phyloP scores from a whole-genome alignment of 2,329 filamentous ascomycete genomes.

The Neophaeococcomyces aloes region DNA sequence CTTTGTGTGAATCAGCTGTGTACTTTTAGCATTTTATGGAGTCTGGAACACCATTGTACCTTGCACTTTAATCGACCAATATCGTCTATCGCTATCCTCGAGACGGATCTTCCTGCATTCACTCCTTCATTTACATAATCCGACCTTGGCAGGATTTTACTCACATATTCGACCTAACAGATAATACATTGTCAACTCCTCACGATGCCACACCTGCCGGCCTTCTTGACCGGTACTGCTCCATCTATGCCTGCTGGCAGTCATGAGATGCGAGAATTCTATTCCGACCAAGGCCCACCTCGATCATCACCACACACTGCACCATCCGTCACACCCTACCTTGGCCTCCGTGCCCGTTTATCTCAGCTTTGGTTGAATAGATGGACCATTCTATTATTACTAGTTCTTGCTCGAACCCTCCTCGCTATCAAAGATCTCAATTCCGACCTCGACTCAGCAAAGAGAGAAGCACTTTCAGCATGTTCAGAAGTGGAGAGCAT shows the following conservation, averaged over 20 bases:
- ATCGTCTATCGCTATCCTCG: neutral
- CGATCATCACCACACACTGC: conserved; percentile 52
- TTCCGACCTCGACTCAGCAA: conserved; percentile 63
- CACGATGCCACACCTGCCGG: conserved; percentile 23
- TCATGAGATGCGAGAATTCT: conserved; percentile 53
- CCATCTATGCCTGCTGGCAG: conserved; percentile 48
- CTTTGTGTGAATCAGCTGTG: neutral
- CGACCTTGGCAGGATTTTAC: neutral
- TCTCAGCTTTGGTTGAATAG: conserved; percentile 97
- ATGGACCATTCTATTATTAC: conserved; percentile 82
- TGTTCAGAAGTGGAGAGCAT: conserved; percentile 88
- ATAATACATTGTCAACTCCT: conserved; percentile 19
- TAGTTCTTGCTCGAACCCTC: conserved; percentile 73
- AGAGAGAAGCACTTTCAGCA: conserved; percentile 71
- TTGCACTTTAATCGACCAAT: conserved; percentile 2
- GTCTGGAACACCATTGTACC: conserved; percentile 2
- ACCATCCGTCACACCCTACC: conserved; percentile 73
- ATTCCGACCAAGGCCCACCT: conserved; percentile 43
- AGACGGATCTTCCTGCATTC: neutral
- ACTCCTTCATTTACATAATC: neutral
- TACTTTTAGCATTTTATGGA: neutral
- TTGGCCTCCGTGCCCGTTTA: conserved; percentile 76
- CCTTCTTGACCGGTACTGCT: conserved; percentile 46
- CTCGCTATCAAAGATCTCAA: conserved; percentile 64
- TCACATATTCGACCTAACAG: conserved; percentile 10